Conservation (phyloP, 208 protist species). For the Naegleria lovaniensis region DNA sequence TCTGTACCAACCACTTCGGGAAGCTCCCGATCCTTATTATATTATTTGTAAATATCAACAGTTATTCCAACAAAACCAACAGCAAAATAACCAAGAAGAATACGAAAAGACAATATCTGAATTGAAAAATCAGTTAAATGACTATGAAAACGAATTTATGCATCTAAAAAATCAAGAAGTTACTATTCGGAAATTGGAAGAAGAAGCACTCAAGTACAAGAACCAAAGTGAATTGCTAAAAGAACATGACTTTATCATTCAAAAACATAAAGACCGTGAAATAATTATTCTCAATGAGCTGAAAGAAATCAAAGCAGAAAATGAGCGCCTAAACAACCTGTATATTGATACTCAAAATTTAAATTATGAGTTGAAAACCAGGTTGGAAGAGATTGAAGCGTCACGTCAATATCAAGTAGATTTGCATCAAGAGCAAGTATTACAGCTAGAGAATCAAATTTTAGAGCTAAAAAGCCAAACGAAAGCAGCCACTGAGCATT, state of each 20-base stretch:
- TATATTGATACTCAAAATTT: neutral
- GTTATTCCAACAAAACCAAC: neutral
- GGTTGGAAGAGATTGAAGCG: neutral
- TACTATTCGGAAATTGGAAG: neutral
- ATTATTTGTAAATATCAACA: neutral
- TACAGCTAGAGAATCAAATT: neutral
- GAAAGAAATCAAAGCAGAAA: neutral
- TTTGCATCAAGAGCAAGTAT: neutral
- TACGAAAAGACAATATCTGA: neutral
- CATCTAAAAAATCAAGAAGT: conserved; percentile 31
- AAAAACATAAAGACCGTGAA: neutral
- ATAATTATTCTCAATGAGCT: neutral
- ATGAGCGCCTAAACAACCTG: neutral
- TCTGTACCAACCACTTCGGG: neutral
- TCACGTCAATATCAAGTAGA: neutral
- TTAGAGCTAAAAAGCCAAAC: neutral
- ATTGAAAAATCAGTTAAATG: neutral
- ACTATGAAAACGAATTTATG: conserved; percentile 28
- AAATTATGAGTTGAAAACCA: neutral
- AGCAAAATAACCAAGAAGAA: neutral
- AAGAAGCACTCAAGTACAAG: neutral
- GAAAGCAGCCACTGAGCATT: neutral
- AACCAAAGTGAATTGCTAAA: neutral
- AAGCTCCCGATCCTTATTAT: conserved; percentile 24
- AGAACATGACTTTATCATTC: neutral